Evolutionary conservation across 345 rosid genomes (phyloP).

Genomic region (Cardamine resedifolia): DNA sequence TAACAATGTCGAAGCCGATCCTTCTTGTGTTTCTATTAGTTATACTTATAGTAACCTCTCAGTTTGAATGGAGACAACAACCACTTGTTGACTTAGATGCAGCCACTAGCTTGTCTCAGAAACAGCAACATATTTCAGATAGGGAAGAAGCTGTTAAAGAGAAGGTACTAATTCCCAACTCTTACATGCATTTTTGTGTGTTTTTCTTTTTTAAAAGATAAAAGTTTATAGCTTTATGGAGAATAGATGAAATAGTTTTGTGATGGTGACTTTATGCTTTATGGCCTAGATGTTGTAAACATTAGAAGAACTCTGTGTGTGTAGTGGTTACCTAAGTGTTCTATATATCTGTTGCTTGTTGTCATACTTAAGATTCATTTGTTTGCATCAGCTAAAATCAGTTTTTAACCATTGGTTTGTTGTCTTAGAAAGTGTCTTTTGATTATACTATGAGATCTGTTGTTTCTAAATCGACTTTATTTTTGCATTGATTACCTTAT

Average conservation of each 20-base stretch:
- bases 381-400: neutral
- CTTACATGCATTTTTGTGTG: neutral
- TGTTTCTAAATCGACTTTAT: neutral
- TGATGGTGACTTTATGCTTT: neutral
- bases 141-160: constrained; percentile 80
- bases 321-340: neutral
- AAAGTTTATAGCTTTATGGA: neutral
- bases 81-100: constrained; percentile 68
- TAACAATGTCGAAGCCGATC: constrained; percentile 70
- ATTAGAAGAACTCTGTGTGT: too few species aligned
- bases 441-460: neutral
- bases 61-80: constrained; percentile 95
- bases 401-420: neutral
- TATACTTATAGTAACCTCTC: constrained; percentile 78
- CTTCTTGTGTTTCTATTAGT: constrained; percentile 66
- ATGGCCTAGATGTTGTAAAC: neutral
- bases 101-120: constrained; percentile 43
- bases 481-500: neutral
- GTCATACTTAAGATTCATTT: neutral
- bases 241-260: neutral
- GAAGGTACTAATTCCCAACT: constrained; percentile 50
- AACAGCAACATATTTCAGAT: constrained; percentile 52
- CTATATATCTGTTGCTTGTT: neutral
- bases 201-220: neutral
- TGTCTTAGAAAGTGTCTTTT: neutral